Conservation (phyloP, 2,329 filamentous ascomycete species). For the Ceratocystis albifundus region DNA sequence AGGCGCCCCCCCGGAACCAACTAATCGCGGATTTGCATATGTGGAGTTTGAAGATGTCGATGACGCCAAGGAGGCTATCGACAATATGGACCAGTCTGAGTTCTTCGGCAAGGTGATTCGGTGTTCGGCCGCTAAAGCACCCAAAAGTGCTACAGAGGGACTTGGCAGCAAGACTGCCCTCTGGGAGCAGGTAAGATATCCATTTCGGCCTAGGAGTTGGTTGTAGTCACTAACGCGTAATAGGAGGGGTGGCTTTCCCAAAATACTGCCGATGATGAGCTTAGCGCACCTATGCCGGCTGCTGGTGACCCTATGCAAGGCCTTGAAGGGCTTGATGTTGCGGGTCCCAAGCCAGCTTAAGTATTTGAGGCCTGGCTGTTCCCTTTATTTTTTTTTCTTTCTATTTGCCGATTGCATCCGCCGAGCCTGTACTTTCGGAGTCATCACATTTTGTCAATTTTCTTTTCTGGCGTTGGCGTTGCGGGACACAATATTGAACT, state of each 20-base stretch:
- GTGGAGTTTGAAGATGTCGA: conserved; percentile 80
- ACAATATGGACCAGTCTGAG: conserved; percentile 98
- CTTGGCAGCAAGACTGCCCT: conserved; percentile 86
- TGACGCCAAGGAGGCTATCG: conserved; percentile 88
- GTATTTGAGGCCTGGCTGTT: conserved; percentile 26
- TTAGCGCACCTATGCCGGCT: conserved; percentile 40
- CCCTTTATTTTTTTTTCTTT: conserved; percentile 20
- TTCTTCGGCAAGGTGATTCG: conserved; percentile 87
- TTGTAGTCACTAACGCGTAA: conserved; percentile 16
- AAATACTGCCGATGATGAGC: conserved; percentile 69
- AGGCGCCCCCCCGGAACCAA: conserved; percentile 47
- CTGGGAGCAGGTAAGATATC: conserved; percentile 75
- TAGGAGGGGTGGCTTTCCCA: conserved; percentile 91
- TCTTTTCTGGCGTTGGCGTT: conserved; percentile 35
- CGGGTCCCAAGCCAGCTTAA: conserved; percentile 70
- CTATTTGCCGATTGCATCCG: conserved; percentile 22
- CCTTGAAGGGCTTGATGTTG: conserved; percentile 83
- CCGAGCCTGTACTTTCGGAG: conserved; percentile 13
- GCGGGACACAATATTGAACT: conserved; percentile 26
- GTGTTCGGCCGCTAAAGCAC: conserved; percentile 81
- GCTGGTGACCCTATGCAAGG: conserved; percentile 89
- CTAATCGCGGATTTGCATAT: conserved; percentile 90
- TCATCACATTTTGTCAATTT: conserved; percentile 25
- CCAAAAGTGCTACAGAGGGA: conserved; percentile 78
- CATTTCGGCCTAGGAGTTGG: background rate